Evolutionary conservation across 495 filamentous ascomycete genomes (phyloP), one percentile per base, ranked within the genome.

Genomic region (Pseudomonodictys pantanalensis): DNA sequence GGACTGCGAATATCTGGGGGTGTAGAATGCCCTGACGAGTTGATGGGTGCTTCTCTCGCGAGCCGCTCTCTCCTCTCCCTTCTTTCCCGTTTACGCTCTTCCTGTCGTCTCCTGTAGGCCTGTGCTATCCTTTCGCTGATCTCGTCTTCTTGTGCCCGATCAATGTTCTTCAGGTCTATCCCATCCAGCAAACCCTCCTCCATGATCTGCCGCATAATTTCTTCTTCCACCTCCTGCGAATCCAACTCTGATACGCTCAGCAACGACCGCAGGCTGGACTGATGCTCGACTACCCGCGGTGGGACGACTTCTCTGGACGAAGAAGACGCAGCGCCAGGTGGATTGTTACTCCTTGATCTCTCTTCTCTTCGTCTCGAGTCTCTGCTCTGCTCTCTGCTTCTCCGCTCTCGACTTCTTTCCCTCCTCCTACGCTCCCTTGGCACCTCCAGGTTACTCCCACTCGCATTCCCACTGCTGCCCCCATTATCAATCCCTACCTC

Each of bases 111-210:
- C 48, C 87, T 77, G 68, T 92, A 95, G 12, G 90, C 90, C 64
- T 92, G 87, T 12, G 90, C 91, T 66, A 96, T 95, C 60, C 86
- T 83, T 68, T 91, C 86, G 68, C 87, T 95, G 6, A 96, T 81
- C 70, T 93, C 88, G 61, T 95, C 89, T 65, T 96, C 90, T 58
- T 74, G 87, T 44, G 73, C 74, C 2, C 87, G 77, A 60, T 88
- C 87, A 24, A 96, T 80, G 61, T 89, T 88, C 66, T 90, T 83
- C 50, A 95, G 73, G 66, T 96, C 89, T 48, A 96, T 81, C 28
- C 90, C 90, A 62, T 95, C 88, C 50, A 96, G 70, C 47, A 95
- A 70, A 0, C 91, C 91, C 63, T 95, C 91, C 64, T 92, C 89
- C 60, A 91, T 81, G 47, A 96, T 96, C 71, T 93, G 89, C 35